Conservation (phyloP, 331 rosid species). For the Dryas integrifolia region DNA sequence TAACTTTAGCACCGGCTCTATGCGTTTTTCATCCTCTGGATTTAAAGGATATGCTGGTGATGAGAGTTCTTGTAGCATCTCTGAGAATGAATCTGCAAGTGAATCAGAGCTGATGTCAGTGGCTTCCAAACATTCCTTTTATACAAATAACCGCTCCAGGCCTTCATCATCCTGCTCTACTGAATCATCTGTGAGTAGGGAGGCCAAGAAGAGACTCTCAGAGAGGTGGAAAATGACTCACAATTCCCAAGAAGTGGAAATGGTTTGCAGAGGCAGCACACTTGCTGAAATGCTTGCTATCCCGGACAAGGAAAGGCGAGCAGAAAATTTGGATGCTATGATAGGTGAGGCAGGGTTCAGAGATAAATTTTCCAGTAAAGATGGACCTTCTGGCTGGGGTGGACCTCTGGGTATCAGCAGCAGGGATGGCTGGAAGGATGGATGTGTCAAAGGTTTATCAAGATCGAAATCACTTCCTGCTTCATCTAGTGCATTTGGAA, state of each 20-base stretch:
- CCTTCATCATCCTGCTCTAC: constrained; percentile 50
- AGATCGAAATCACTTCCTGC: constrained; percentile 83
- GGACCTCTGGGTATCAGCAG: constrained; percentile 96
- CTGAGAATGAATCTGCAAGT: constrained; percentile 61
- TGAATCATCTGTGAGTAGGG: constrained; percentile 79
- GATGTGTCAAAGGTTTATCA: constrained; percentile 42
- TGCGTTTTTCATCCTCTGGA: constrained; percentile 44
- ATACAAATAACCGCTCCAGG: constrained; percentile 41
- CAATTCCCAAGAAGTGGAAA: constrained; percentile 53
- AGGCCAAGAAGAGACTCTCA: constrained; percentile 91
- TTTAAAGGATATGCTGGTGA: constrained; percentile 66
- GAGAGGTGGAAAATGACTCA: constrained; percentile 87
- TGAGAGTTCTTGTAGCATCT: constrained; percentile 63
- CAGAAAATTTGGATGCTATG: constrained; percentile 33
- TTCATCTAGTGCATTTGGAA: constrained; percentile 59
- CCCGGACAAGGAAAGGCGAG: constrained; percentile 51
- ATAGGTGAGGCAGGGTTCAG: constrained; percentile 32
- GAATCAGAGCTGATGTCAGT: constrained; percentile 49
- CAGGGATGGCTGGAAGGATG: constrained; percentile 92
- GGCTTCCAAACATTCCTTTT: constrained; percentile 40
- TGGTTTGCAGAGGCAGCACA: constrained; percentile 64
- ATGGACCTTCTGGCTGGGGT: constrained; percentile 41
- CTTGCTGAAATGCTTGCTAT: constrained; percentile 90
- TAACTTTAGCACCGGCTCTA: constrained; percentile 38
- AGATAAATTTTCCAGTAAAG: constrained; percentile 40